phyloP scores from a whole-genome alignment of 2,329 filamentous ascomycete species.

The Plectosphaerella plurivora region DNA sequence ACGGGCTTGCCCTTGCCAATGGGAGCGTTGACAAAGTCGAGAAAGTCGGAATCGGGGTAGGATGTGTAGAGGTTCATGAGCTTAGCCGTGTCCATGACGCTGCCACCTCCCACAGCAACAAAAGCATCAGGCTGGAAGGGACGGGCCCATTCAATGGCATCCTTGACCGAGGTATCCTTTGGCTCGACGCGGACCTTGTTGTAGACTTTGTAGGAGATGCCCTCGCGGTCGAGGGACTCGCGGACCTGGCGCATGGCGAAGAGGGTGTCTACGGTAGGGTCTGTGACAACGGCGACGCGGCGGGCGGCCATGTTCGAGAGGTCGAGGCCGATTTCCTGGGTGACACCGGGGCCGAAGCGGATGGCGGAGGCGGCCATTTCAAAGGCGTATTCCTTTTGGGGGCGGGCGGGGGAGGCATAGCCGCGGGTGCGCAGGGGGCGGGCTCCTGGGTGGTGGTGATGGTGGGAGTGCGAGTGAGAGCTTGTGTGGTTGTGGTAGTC shows the following conservation, averaged over 20 bases:
- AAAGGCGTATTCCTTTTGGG: constrained; percentile 93
- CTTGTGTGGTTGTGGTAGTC: constrained; percentile 67
- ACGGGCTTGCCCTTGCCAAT: constrained; percentile 82
- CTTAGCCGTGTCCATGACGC: constrained; percentile 97
- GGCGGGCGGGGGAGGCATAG: constrained; percentile 67
- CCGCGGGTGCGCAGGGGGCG: constrained; percentile 25
- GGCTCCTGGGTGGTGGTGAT: constrained; percentile 46
- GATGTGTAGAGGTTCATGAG: constrained; percentile 95
- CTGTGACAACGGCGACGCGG: constrained; percentile 88
- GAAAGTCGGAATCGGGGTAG: constrained; percentile 87
- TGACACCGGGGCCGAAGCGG: constrained; percentile 87
- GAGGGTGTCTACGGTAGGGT: constrained; percentile 73
- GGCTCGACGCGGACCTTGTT: constrained; percentile 81
- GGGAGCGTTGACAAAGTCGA: constrained; percentile 97
- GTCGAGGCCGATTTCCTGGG: constrained; percentile 97
- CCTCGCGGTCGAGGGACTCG: constrained; percentile 73
- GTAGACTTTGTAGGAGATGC: constrained; percentile 76
- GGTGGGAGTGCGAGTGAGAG: constrained; percentile 18
- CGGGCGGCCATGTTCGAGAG: constrained; percentile 85
- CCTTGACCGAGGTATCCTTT: constrained; percentile 87
- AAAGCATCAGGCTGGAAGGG: constrained; percentile 81
- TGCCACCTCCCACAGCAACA: constrained; percentile 86
- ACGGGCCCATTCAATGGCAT: constrained; percentile 84
- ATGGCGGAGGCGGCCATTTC: constrained; percentile 97
- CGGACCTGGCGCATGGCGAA: constrained; percentile 87